Percentiles rank a stretch among this genome's conserved stretches.
phyloP scores from a whole-genome alignment of 2,329 filamentous ascomycete species.

The Periconia macrospinosa region DNA sequence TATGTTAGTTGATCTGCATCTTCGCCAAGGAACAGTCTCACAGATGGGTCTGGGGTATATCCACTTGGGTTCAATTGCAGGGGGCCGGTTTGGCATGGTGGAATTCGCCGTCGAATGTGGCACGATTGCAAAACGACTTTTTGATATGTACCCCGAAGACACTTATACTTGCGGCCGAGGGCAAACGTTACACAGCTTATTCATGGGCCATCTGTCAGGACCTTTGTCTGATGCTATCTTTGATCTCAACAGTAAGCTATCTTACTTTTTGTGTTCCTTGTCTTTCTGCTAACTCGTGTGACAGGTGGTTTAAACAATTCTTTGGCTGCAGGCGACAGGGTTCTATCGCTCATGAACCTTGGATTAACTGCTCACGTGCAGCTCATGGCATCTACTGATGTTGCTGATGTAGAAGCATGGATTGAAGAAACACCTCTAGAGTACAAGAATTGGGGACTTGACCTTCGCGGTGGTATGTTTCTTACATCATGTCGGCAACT shows the following conservation, averaged over 20 bases:
- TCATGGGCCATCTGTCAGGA: conserved; percentile 69
- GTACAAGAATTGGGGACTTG: conserved; percentile 70
- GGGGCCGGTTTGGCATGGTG: conserved; percentile 71
- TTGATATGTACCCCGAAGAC: conserved; percentile 60
- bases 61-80: conserved; percentile 67
- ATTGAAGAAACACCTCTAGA: conserved; percentile 74
- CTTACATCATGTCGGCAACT: conserved; percentile 68
- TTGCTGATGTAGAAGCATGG: conserved; percentile 69
- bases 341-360: conserved; percentile 71
- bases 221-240: conserved; percentile 61
- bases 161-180: conserved; percentile 67
- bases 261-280: not conserved
- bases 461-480: conserved; percentile 71
- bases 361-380: conserved; percentile 68
- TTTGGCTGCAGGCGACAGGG: conserved; percentile 68
- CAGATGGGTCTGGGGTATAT: conserved; percentile 71
- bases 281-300: conserved; percentile 20
- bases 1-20: conserved; percentile 67
- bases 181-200: conserved; percentile 69
- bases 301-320: conserved; percentile 63
- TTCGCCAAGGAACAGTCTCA: conserved; percentile 66
- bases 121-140: conserved; percentile 63
- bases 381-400: conserved; percentile 70
- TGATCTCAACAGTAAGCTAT: conserved; percentile 56
- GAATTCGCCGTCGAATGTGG: conserved; percentile 69